Conservation (phyloP, 73 alveolate species). For the Tetrahymena malaccensis region DNA sequence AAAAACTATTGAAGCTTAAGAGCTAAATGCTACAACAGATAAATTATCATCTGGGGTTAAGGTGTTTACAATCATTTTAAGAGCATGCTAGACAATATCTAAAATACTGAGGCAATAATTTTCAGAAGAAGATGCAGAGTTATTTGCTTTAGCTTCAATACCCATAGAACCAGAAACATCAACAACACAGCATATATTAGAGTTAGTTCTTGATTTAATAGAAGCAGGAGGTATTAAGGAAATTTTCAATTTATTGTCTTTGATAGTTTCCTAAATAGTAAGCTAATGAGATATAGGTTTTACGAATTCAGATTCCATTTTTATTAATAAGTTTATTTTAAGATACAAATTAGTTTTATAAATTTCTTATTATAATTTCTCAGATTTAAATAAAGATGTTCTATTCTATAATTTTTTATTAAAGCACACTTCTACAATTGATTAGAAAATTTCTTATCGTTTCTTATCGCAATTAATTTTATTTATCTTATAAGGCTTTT, state of each 20-base stretch:
- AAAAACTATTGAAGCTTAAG: not conserved
- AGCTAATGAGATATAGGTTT: not conserved
- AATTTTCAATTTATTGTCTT: not conserved
- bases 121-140: not conserved
- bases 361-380: not conserved
- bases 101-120: not conserved
- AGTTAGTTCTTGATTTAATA: not conserved
- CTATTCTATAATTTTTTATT: not conserved
- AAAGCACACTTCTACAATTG: too few relatives aligned
- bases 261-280: not conserved
- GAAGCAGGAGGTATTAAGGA: not conserved
- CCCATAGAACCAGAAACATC: conserved; percentile 10
- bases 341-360: not conserved
- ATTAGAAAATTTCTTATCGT: not conserved
- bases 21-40: not conserved
- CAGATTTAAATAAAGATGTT: too few relatives aligned
- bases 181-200: not conserved
- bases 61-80: not conserved
- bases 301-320: not conserved
- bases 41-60: not conserved
- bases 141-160: not conserved
- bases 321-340: too few relatives aligned
- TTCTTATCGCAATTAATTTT: not conserved
- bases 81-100: not conserved
- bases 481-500: too few relatives aligned